phyloP scores from a whole-genome alignment of 352 stramenopile species.

The Phytophthora fragariaefolia region DNA sequence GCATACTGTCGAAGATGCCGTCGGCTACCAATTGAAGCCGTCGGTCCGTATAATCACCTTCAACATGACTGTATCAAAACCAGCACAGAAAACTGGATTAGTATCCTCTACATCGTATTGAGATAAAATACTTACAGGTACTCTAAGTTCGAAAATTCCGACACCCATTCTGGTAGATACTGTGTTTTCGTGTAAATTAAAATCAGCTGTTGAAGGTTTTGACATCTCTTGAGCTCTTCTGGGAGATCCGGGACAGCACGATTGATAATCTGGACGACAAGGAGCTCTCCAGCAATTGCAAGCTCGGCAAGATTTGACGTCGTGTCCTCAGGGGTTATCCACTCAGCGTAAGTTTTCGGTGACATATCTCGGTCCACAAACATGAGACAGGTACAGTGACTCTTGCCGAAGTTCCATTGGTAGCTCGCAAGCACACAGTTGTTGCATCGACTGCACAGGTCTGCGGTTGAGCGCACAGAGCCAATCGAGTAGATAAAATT shows the following conservation, averaged over 20 bases:
- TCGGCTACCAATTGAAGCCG: conserved; percentile 23
- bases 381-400: not conserved
- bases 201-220: conserved; percentile 34
- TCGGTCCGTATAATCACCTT: conserved; percentile 39
- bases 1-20: conserved; percentile 45
- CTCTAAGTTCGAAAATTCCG: conserved; percentile 31
- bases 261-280: conserved; percentile 51
- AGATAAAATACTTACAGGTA: conserved; percentile 37
- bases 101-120: too few species aligned
- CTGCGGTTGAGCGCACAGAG: not conserved
- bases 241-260: conserved; percentile 36
- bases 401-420: not conserved
- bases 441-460: not conserved
- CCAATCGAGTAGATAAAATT: not conserved
- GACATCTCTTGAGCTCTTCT: conserved; percentile 33
- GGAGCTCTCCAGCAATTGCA: conserved; percentile 37
- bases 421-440: conserved; percentile 1
- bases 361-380: conserved; percentile 11
- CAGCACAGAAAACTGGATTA: too few species aligned
- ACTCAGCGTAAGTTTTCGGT: conserved; percentile 36
- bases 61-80: conserved; percentile 29
- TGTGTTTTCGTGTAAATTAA: conserved; percentile 41
- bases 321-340: conserved; percentile 35
- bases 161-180: conserved; percentile 23
- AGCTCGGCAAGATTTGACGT: conserved; percentile 29